These are phyloP conservation scores for Corylus americana DNA, from an alignment of 306 rosid species.

Conservation along the genomic window DNA sequence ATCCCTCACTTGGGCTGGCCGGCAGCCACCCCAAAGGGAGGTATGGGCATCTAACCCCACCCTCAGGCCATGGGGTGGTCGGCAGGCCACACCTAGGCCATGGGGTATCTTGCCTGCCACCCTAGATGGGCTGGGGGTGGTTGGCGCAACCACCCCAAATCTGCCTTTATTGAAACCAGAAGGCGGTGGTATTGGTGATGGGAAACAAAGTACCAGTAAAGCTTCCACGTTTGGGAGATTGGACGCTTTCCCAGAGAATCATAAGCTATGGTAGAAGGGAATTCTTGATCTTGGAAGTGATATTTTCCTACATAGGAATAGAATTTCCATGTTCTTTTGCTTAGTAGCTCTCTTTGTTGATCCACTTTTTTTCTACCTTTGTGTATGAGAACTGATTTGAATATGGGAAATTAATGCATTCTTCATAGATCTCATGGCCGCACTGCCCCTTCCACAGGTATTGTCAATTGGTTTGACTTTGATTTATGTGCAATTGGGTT, in stretches of 20 bases:
- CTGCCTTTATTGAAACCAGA: slow-evolving; percentile 33
- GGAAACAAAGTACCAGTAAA: slow-evolving; percentile 25
- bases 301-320: slow-evolving; percentile 66
- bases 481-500: neutral
- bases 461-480: neutral
- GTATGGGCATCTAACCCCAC: too few species aligned
- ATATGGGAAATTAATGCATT: slow-evolving; percentile 67
- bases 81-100: too few species aligned
- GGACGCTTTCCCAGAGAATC: slow-evolving; percentile 51
- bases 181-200: slow-evolving; percentile 29
- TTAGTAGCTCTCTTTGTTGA: slow-evolving; percentile 76
- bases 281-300: slow-evolving; percentile 91
- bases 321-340: slow-evolving; percentile 65
- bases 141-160: too few species aligned
- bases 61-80: too few species aligned
- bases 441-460: slow-evolving; percentile 97
- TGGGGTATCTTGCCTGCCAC: too few species aligned
- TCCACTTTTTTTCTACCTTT: slow-evolving; percentile 84
- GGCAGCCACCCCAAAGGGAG: too few species aligned
- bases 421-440: slow-evolving; percentile 71
- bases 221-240: slow-evolving; percentile 42
- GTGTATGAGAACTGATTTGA: slow-evolving; percentile 75
- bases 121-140: too few species aligned
- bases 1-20: too few species aligned
- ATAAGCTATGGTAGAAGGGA: slow-evolving; percentile 46